These are phyloP conservation scores for Cicer chorassanicum DNA, from an alignment of 306 rosid genomes.

Conservation along the genomic window DNA sequence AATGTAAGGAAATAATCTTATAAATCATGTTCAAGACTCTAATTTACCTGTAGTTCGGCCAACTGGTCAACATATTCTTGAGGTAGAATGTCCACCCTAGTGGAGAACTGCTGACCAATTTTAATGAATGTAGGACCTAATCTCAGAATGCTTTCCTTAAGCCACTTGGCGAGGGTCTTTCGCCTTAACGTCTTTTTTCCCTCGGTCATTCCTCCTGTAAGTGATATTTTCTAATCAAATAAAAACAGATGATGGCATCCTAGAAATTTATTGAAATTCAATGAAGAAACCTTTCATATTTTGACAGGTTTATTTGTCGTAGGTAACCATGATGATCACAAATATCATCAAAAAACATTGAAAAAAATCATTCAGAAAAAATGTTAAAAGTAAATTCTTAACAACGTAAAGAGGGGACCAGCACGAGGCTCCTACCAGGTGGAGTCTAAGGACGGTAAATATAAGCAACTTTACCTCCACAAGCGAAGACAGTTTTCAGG, in stretches of 20 bases:
- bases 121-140: conserved; percentile 98
- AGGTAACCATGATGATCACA: not conserved
- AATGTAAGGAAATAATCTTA: conserved; percentile 30
- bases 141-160: conserved; percentile 93
- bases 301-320: not conserved
- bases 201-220: conserved; percentile 89
- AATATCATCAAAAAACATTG: conserved; percentile 15
- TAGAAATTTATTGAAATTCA: conserved; percentile 28
- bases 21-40: conserved; percentile 34
- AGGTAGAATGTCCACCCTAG: conserved; percentile 97
- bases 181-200: conserved; percentile 73
- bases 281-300: not conserved
- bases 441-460: too few species aligned
- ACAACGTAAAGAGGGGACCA: too few species aligned
- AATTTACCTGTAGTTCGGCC: conserved; percentile 93
- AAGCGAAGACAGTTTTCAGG: too few species aligned
- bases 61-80: conserved; percentile 97
- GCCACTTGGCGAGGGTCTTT: conserved; percentile 94
- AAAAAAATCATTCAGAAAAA: not conserved
- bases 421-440: too few species aligned
- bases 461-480: too few species aligned
- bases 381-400: not conserved
- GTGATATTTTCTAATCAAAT: conserved; percentile 37
- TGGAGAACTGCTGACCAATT: conserved; percentile 99
- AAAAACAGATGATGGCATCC: conserved; percentile 9